Evolutionary conservation across 2,329 filamentous ascomycete genomes (phyloP).

Genomic region (Mollisia scopiformis): DNA sequence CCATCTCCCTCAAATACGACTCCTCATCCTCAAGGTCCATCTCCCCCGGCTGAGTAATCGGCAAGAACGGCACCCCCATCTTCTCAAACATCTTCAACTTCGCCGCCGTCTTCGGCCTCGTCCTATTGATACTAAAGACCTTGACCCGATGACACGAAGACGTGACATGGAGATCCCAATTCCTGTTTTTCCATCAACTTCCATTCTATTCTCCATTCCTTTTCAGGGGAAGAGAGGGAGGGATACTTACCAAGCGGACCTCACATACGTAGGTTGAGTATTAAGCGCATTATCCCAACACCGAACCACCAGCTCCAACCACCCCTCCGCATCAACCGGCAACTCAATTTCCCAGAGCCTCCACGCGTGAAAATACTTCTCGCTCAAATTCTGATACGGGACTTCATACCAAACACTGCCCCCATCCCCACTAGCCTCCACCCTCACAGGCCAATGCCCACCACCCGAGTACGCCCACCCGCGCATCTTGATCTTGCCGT

Average conservation of each 20-base stretch:
- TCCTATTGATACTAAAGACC: constrained; percentile 64
- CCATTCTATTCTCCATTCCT: neutral
- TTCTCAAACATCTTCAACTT: constrained; percentile 48
- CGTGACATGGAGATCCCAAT: constrained; percentile 70
- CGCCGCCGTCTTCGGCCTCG: constrained; percentile 48
- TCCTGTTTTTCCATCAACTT: constrained; percentile 60
- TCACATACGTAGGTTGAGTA: constrained; percentile 58
- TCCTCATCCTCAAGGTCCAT: constrained; percentile 8
- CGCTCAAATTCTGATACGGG: constrained; percentile 58
- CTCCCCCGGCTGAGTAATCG: constrained; percentile 47
- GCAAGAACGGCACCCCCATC: constrained; percentile 48
- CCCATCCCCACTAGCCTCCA: constrained; percentile 67
- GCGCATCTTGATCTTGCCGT: constrained; percentile 43
- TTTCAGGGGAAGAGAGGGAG: neutral
- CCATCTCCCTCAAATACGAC: constrained; percentile 1
- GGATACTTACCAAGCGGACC: constrained; percentile 28
- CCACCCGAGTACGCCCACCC: constrained; percentile 73
- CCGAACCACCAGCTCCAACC: constrained; percentile 59
- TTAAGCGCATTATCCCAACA: constrained; percentile 67
- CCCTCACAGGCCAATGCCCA: constrained; percentile 64
- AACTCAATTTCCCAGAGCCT: constrained; percentile 64
- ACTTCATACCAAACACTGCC: constrained; percentile 66
- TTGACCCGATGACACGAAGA: constrained; percentile 62
- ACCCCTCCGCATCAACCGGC: constrained; percentile 63
- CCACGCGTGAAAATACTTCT: constrained; percentile 66